These are phyloP conservation scores for Conidiobolus incongruus DNA, from an alignment of 371 early-diverging fungal species.

Conservation along the genomic window DNA sequence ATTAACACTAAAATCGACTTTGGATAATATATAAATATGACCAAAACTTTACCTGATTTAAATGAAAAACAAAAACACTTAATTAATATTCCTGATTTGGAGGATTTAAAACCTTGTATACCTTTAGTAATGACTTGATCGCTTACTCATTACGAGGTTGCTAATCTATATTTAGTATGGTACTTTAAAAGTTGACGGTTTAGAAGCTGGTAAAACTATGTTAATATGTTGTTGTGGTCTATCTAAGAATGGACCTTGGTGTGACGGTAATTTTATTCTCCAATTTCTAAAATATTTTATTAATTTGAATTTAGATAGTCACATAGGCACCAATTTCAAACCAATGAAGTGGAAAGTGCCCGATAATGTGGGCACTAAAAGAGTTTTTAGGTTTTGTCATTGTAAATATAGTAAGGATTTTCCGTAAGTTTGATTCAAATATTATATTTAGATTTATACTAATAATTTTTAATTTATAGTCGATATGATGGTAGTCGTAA, in stretches of 20 bases:
- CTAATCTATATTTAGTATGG: constrained; percentile 8
- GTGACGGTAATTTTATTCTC: constrained; percentile 2
- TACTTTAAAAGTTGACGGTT: constrained; percentile 4
- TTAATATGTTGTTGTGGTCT: constrained; percentile 6
- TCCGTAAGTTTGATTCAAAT: constrained; percentile 5
- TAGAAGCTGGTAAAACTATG: constrained; percentile 4
- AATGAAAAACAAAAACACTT: background rate
- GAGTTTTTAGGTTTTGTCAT: constrained; percentile 5
- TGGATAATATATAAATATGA: too few species aligned
- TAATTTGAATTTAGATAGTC: constrained; percentile 4
- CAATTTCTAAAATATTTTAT: background rate
- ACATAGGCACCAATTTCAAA: constrained; percentile 5
- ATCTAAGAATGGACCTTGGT: constrained; percentile 6
- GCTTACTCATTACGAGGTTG: background rate
- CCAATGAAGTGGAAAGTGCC: constrained; percentile 7
- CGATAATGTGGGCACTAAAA: background rate
- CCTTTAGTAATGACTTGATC: constrained; percentile 3
- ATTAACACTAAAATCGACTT: too few species aligned
- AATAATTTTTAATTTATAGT: background rate
- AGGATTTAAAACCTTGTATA: constrained; percentile 4
- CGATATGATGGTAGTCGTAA: constrained; percentile 6
- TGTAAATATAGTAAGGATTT: constrained; percentile 6
- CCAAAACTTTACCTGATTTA: too few species aligned
- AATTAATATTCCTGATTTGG: constrained; percentile 4
- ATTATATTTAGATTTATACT: background rate